phyloP scores from a whole-genome alignment of 441 rosid species.

The Heliophila coronopifolia region DNA sequence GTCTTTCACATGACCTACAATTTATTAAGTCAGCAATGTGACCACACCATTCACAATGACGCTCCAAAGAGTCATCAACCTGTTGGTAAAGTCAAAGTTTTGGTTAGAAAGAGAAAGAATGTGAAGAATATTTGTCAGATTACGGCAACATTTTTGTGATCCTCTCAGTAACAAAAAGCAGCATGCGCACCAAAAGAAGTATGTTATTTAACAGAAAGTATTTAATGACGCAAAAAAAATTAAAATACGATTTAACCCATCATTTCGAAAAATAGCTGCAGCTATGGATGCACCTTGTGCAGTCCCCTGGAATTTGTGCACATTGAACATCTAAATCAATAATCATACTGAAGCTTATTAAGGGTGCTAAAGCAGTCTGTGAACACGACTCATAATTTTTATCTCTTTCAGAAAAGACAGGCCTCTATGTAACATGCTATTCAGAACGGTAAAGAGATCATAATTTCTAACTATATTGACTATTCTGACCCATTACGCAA shows the following conservation, averaged over 20 bases:
- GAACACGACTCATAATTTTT: background rate
- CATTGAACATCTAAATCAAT: background rate
- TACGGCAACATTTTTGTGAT: background rate
- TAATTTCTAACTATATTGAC: background rate
- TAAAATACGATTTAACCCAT: background rate
- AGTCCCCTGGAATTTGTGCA: background rate
- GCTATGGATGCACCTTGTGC: background rate
- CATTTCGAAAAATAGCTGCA: background rate
- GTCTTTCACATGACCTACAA: constrained; percentile 72
- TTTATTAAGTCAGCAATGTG: constrained; percentile 55
- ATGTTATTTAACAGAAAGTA: background rate
- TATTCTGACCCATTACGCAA: constrained; percentile 17
- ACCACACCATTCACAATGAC: constrained; percentile 96
- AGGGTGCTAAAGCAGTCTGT: background rate
- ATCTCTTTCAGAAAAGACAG: constrained; percentile 9
- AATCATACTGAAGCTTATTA: background rate
- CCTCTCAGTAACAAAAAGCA: constrained; percentile 8
- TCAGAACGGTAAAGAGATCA: background rate
- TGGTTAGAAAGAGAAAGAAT: constrained; percentile 10
- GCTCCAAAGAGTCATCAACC: constrained; percentile 62
- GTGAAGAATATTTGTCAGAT: background rate
- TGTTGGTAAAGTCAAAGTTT: constrained; percentile 30
- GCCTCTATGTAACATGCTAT: background rate
- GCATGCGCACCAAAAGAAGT: background rate
- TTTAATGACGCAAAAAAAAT: constrained; percentile 9